Evolutionary conservation across 1,284 basidiomycete genomes (phyloP), one percentile per base, ranked within the genome.

Genomic region (Athelia psychrophila): DNA sequence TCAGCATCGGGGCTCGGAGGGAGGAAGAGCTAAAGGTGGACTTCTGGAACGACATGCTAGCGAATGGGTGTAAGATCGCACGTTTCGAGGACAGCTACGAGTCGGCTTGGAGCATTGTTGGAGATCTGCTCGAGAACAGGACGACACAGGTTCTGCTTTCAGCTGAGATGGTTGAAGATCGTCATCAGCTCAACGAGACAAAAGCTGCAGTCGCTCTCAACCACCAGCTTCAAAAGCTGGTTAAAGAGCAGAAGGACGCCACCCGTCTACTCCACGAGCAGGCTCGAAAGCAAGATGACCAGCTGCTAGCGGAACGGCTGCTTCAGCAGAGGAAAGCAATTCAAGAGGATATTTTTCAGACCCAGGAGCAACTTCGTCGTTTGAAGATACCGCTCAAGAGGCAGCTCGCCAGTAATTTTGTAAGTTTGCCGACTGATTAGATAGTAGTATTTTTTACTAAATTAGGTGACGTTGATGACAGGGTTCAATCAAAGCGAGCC

Each of bases 11-110:
- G n/a, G n/a, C n/a, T n/a, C n/a, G n/a, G n/a, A n/a, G 38, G n/a
- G 8, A 42, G 20, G 6, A 42, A 22, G 38, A 42, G 38, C n/a
- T 42, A 33, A 22, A 49, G 23, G 18, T 9, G 3, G 42, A 12
- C 20, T 44, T 18, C 13, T 49, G 35, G 35, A 49, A 42, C 5
- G 33, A 38, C 4, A 49, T 49, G 35, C 4, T 49, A 9, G 48
- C 10, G 3, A 19, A 18, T 5, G 48, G 48, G 6, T 49, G 24
- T n/a, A 40, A 42, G 23, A 44, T 44, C 3, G 48, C 10, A 18
- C 35, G 35, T 9, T 49, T 49, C 22, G 12, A n/a, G 9, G 48
- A 42, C 38, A 42, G n/a, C 9, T n/a, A 42, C n/a, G 38, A 42
- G 5, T 6, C 38, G n/a, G 38, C 38, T 8, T 42, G 38, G 38